A percentile compares a stretch with the other conserved stretches of the same genome.
Evolutionary conservation across 192 early-diverging fungal species (phyloP).

Genomic region (Entomortierella parvispora): DNA sequence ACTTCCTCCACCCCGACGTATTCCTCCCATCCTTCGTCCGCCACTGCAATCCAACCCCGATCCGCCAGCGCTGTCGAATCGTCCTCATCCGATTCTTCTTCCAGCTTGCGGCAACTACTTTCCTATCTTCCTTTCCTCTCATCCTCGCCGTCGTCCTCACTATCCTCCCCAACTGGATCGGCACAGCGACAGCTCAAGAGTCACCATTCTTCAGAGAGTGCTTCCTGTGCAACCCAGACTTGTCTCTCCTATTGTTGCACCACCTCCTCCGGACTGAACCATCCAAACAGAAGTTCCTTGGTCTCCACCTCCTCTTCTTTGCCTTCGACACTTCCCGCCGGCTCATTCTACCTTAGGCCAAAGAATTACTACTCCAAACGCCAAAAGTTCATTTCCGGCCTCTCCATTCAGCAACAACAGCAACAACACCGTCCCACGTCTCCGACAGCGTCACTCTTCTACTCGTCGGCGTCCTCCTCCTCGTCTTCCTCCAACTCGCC

Average conservation of each 20-base stretch:
- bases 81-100: constrained; percentile 3
- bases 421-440: neutral
- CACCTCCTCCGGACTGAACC: neutral
- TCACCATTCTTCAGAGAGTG: neutral
- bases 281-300: neutral
- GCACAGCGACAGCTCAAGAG: constrained; percentile 3
- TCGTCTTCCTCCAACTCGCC: neutral
- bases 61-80: constrained; percentile 3
- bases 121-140: constrained; percentile 28
- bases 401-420: neutral
- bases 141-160: constrained; percentile 2
- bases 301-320: neutral
- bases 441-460: too few relatives aligned
- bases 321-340: constrained; percentile 1
- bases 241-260: constrained; percentile 29
- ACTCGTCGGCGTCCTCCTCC: neutral
- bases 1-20: neutral
- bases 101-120: constrained; percentile 19
- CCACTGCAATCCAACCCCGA: constrained; percentile 3
- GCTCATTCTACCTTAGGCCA: constrained; percentile 38
- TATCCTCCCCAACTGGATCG: neutral
- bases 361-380: constrained; percentile 51
- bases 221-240: constrained; percentile 15
- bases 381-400: constrained; percentile 25
- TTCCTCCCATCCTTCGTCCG: constrained; percentile 1